Base-by-base conservation (phyloP, 169 alveolate genomes). In the Babesia sp. region DNA sequence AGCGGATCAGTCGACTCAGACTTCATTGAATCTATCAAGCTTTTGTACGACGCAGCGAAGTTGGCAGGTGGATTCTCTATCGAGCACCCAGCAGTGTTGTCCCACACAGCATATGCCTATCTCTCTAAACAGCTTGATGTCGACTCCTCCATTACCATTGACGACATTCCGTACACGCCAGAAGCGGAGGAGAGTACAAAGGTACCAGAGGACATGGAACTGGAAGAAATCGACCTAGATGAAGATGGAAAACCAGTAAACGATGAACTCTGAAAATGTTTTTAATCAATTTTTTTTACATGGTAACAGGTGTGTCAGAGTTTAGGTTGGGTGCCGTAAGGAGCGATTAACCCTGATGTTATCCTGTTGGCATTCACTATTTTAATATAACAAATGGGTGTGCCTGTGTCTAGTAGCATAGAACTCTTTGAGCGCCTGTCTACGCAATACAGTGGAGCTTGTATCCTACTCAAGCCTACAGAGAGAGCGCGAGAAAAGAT, bases 21-120 rank as follows among this genome's bases (percentile, higher is more conserved):
- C 55, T 41, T 87, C 63, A 83, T 67, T 9, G 71, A 81, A 28
- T 77, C 91, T 39, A 76, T 83, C 57, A 76, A 58, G 69, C 56
- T 87, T 54, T 66, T 90, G 51, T 90, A 85, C 66, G 84, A 90
- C 54, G 86, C 93, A 24, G 93, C 93, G 14, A 90, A 90, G 71
- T 70, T 90, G 60, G 91, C 91, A n/a, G 83, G 92, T 5, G 93
- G 93, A 26, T 90, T 90, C 75, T 72, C 77, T 59, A 56, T 90
- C 42, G 92, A 90, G 72, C 84, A 90, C 64, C 85, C 93, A 5
- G 29, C 57, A 34, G 45, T 48, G 37, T 24, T 81, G 24, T 55
- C 77, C 11, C 63, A 64, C 50, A 58, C 66, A 22, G 54, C 82
- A 8, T 81, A 81, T 50, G 46, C 42, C 0, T 61, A 71, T 60